phyloP scores from a whole-genome alignment of 2,329 filamentous ascomycete species.

The Verticillium longisporum region DNA sequence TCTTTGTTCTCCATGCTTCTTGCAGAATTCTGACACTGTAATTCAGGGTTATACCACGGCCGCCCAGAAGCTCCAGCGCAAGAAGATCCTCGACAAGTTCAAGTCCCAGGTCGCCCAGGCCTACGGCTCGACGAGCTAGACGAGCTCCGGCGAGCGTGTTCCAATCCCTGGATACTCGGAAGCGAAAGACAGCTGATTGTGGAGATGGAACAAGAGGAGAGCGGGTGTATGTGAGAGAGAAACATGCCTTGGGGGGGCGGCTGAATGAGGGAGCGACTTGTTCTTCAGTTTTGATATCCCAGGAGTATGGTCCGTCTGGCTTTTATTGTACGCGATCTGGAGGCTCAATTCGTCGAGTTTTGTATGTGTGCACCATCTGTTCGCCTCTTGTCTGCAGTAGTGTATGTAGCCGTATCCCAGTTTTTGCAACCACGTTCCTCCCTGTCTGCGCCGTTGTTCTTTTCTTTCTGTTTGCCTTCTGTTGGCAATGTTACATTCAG shows the following conservation, averaged over 20 bases:
- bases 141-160: background rate
- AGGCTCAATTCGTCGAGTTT: background rate
- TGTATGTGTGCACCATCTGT: background rate
- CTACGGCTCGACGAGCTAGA: conserved; percentile 34
- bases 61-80: conserved; percentile 67
- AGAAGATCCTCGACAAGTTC: conserved; percentile 57
- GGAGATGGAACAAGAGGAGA: background rate
- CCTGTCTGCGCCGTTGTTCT: background rate
- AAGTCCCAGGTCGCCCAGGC: conserved; percentile 54
- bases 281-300: conserved; percentile 3
- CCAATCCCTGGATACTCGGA: no score
- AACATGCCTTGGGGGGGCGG: background rate
- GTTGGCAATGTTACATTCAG: no score
- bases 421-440: background rate
- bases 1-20: background rate
- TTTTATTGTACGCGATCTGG: conserved; percentile 1
- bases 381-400: background rate
- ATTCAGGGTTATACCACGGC: conserved; percentile 57
- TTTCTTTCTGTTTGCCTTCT: no score
- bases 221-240: background rate
- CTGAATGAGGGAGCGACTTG: background rate
- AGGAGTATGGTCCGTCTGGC: background rate
- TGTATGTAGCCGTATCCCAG: background rate
- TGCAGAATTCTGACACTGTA: conserved; percentile 16
- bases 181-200: background rate